Base-by-base conservation (phyloP, 768 basidiomycete species). In the Grammothele lineata region DNA sequence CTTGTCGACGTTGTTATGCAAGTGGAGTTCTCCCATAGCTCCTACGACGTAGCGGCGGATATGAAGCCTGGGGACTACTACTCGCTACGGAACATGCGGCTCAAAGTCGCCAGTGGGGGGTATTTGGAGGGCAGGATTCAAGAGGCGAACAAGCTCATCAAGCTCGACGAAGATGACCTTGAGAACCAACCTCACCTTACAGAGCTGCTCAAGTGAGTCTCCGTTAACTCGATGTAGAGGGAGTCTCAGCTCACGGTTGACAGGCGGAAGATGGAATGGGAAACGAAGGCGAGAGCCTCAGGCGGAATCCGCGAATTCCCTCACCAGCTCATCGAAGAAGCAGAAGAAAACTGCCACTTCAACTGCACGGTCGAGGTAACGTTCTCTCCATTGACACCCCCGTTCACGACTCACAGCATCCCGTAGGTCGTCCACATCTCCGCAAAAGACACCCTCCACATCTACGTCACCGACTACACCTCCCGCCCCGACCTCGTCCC, bases 391-490 rank as follows among this genome's bases (percentile, higher is more conserved):
- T 5, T 15, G 17, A 14, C n/a, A n/a, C n/a, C n/a, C n/a, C n/a
- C n/a, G n/a, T n/a, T n/a, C n/a, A n/a, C n/a, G n/a, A n/a, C 19
- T 24, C 37, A 43, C 45, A 12, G 37, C 24, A 42, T n/a, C 14
- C 22, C 25, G 43, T 12, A 85, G 83, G 60, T 83, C 26, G 62
- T 85, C 3, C 69, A 73, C 48, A 50, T 68, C 17, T 63, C 65
- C 11, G 51, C 61, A 17, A 64, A 68, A 36, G 55, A 66, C 15
- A 60, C 66, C 22, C 58, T 60, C 21, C 70, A 65, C 40, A 61
- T 85, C 32, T 81, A 75, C 50, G 76, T 82, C 25, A 85, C 83
- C 7, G 85, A 87, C 60, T 87, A 85, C 56, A 83, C 83, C 1
- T 58, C 65, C 3, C 73, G 81, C 43, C 54, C 69, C 3, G 63